Evolutionary conservation across 371 early-diverging fungal species (phyloP).

Genomic region (Synchytrium microbalum): DNA sequence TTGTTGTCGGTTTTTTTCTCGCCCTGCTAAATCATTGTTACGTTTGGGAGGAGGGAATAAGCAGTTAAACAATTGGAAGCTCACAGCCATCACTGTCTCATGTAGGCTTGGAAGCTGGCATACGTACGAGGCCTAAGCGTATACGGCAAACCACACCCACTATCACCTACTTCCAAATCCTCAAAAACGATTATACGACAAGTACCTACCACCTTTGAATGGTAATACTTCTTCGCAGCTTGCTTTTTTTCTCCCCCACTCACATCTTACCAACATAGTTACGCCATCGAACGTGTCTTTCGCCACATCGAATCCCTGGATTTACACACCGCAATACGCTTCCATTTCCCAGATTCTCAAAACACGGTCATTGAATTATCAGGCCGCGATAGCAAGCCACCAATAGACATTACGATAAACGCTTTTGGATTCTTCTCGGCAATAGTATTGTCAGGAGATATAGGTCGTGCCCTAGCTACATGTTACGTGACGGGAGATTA

Average conservation of each 20-base stretch:
- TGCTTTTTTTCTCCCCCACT: background rate
- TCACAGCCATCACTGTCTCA: no score
- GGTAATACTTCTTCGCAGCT: background rate
- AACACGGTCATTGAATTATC: background rate
- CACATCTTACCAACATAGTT: no score
- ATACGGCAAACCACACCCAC: conserved; percentile 35
- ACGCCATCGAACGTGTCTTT: background rate
- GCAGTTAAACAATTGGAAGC: no score
- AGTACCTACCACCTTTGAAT: conserved; percentile 9
- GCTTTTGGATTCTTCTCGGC: background rate
- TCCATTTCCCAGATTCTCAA: conserved; percentile 3
- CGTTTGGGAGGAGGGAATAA: no score
- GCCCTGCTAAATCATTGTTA: no score
- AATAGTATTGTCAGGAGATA: background rate
- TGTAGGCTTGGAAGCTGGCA: conserved; percentile 29
- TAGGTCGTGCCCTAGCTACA: background rate
- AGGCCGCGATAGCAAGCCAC: background rate
- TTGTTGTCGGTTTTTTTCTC: no score
- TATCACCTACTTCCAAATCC: conserved; percentile 12
- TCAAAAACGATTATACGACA: conserved; percentile 10
- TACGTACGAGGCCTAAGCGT: conserved; percentile 34
- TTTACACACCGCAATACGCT: background rate
- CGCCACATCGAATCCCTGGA: background rate
- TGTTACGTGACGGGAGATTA: background rate
- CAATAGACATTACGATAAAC: background rate